Percentiles rank a stretch among this genome's conserved stretches.
These are phyloP conservation scores for Handroanthus guayacan DNA, from an alignment of 257 asterid species.

Conservation along the genomic window DNA sequence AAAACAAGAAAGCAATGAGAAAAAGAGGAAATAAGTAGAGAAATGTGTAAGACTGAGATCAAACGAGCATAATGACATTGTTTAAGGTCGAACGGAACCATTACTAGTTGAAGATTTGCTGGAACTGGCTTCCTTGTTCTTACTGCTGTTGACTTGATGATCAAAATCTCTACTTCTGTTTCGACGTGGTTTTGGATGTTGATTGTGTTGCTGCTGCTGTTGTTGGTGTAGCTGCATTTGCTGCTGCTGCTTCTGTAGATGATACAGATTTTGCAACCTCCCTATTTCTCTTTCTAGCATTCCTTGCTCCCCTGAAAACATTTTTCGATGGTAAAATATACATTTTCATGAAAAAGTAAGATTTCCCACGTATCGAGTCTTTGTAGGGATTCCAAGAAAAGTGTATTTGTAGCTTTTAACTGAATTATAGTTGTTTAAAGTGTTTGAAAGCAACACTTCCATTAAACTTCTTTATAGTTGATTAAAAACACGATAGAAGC, in stretches of 20 bases:
- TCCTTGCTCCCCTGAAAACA: conserved; percentile 85
- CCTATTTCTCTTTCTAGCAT: conserved; percentile 82
- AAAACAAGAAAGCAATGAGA: neutral
- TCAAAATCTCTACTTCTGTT: conserved; percentile 59
- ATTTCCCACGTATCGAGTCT: no score
- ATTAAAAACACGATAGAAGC: no score
- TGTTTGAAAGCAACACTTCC: no score
- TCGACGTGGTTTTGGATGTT: conserved; percentile 52
- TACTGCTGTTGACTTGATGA: conserved; percentile 42
- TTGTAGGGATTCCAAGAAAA: no score
- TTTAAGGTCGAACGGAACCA: conserved; percentile 46
- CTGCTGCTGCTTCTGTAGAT: conserved; percentile 61
- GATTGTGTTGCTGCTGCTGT: conserved; percentile 49
- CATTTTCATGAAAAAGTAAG: no score
- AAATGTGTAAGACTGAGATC: conserved; percentile 8
- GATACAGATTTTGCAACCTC: conserved; percentile 68
- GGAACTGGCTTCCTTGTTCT: conserved; percentile 50
- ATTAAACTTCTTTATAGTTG: no score
- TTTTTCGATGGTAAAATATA: neutral
- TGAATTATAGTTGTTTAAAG: no score
- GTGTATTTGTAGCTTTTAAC: no score
- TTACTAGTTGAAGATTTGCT: conserved; percentile 41
- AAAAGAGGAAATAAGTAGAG: neutral
- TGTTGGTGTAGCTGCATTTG: conserved; percentile 58
- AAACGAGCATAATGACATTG: neutral